Evolutionary conservation across 1,139 yeast species (phyloP).

Genomic region (Cylindricascospora bacillispora): DNA sequence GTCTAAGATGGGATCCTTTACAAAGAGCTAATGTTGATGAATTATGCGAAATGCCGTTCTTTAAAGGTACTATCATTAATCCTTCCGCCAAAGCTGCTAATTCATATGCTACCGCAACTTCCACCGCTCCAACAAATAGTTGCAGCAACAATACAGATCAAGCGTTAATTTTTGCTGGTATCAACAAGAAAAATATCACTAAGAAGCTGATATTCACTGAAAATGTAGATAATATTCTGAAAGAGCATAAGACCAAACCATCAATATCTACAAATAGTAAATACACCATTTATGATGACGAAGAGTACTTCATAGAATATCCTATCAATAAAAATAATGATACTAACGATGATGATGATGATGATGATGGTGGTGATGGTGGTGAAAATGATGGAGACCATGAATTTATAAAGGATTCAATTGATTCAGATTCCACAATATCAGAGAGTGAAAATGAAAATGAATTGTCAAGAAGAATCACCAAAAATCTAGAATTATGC

Average conservation of each 20-base stretch:
- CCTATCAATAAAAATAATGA: slow-evolving; percentile 1
- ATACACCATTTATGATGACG: slow-evolving; percentile 1
- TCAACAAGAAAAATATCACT: slow-evolving; percentile 7
- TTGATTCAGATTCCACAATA: slow-evolving; percentile 7
- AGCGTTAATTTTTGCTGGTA: slow-evolving; percentile 19
- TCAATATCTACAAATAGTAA: background rate
- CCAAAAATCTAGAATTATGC: slow-evolving; percentile 6
- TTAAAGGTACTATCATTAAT: slow-evolving; percentile 32
- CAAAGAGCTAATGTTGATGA: slow-evolving; percentile 37
- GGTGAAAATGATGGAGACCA: slow-evolving; percentile 1
- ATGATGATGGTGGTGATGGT: slow-evolving; percentile 1
- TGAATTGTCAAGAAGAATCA: slow-evolving; percentile 5
- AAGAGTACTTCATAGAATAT: background rate
- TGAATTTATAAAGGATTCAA: slow-evolving; percentile 3
- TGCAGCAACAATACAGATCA: slow-evolving; percentile 13
- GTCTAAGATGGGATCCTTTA: slow-evolving; percentile 57
- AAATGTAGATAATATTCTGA: slow-evolving; percentile 1
- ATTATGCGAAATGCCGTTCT: slow-evolving; percentile 40
- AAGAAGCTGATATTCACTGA: slow-evolving; percentile 2
- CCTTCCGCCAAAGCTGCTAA: slow-evolving; percentile 1
- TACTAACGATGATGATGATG: slow-evolving; percentile 4
- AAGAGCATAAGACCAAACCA: slow-evolving; percentile 2
- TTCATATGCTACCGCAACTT: background rate
- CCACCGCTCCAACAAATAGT: background rate
- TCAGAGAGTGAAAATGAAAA: slow-evolving; percentile 8